Evolutionary conservation across 495 filamentous ascomycete species (phyloP).

Genomic region (Hypoxylon intermedium): DNA sequence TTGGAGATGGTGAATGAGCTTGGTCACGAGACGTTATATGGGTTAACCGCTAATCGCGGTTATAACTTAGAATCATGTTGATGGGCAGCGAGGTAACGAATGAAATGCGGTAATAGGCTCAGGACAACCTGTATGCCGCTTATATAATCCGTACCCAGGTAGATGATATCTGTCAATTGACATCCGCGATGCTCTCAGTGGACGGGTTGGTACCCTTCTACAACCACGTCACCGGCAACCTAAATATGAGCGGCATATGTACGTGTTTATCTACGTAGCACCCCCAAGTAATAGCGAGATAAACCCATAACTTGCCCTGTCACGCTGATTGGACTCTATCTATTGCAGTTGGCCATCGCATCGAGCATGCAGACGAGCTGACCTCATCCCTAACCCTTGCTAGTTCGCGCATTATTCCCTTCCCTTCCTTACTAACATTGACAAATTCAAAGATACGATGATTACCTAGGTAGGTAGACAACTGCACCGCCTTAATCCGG

Average conservation of each 20-base stretch:
- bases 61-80: slow-evolving; percentile 6
- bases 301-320: background rate
- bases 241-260: slow-evolving; percentile 8
- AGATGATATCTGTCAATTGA: slow-evolving; percentile 29
- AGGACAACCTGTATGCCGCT: slow-evolving; percentile 6
- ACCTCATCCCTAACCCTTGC: slow-evolving; percentile 22
- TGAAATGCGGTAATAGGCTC: slow-evolving; percentile 21
- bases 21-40: slow-evolving; percentile 5
- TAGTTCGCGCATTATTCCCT: slow-evolving; percentile 20
- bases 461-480: too few relatives aligned
- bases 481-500: slow-evolving; percentile 1
- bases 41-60: slow-evolving; percentile 22
- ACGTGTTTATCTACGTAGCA: slow-evolving; percentile 9
- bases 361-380: background rate
- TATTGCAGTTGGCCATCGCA: slow-evolving; percentile 14
- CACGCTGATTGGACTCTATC: background rate
- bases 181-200: background rate
- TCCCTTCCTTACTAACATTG: slow-evolving; percentile 5
- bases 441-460: slow-evolving; percentile 8
- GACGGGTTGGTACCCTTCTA: background rate
- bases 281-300: background rate
- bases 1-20: slow-evolving; percentile 74
- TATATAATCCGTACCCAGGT: too few relatives aligned
- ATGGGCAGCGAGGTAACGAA: slow-evolving; percentile 20
- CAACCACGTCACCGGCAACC: background rate